Evolutionary conservation across 2,329 filamentous ascomycete genomes (phyloP).

Genomic region (Sporothrix humicola): DNA sequence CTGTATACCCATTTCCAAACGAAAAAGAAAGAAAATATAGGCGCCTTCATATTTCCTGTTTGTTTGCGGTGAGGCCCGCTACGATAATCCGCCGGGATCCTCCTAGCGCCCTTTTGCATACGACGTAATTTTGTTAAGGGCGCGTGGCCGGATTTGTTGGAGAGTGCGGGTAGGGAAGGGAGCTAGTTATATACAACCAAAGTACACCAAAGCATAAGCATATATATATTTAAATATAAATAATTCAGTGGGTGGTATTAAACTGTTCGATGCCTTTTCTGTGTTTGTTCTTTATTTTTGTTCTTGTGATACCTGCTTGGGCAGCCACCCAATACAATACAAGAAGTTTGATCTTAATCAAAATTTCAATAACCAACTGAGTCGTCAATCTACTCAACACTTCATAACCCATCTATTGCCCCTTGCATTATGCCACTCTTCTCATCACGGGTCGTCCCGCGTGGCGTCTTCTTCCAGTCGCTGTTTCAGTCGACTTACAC

Average conservation of each 20-base stretch:
- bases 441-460: background rate
- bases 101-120: background rate
- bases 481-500: slow-evolving; percentile 9
- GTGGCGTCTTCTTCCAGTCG: background rate
- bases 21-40: background rate
- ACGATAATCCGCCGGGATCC: slow-evolving; percentile 21
- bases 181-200: too few species aligned
- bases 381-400: background rate
- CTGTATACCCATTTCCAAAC: background rate
- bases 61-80: background rate
- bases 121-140: background rate
- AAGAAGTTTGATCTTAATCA: background rate
- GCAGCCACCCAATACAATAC: background rate
- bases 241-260: background rate
- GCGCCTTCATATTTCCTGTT: background rate
- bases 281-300: background rate
- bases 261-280: background rate
- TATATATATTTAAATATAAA: background rate
- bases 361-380: too few species aligned
- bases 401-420: background rate
- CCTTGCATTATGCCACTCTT: background rate
- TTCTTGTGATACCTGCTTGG: too few species aligned
- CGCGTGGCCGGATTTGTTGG: background rate
- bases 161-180: background rate
- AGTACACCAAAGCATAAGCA: background rate